Evolutionary conservation across 192 early-diverging fungal species (phyloP).

Genomic region (Gamsiella multidivaricata): DNA sequence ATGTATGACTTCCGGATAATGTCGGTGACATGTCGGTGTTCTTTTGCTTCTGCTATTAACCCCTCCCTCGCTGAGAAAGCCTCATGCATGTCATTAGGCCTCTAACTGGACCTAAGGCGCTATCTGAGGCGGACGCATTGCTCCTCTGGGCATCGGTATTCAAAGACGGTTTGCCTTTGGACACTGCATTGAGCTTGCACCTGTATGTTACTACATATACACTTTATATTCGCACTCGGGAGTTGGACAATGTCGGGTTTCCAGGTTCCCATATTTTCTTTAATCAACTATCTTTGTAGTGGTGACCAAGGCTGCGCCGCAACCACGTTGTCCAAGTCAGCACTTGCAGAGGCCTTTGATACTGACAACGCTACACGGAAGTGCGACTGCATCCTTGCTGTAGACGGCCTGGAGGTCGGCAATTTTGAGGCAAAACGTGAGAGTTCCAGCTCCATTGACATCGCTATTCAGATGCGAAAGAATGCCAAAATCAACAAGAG

Average conservation of each 20-base stretch:
- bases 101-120: neutral
- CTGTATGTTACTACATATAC: too few species aligned
- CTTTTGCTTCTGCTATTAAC: too few species aligned
- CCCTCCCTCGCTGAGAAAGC: too few species aligned
- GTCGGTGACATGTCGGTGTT: too few species aligned
- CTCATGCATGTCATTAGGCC: slow-evolving; percentile 1
- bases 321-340: neutral
- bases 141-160: slow-evolving; percentile 5
- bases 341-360: slow-evolving; percentile 3
- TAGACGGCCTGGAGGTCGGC: slow-evolving; percentile 5
- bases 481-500: slow-evolving; percentile 5
- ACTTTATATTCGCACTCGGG: too few species aligned
- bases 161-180: slow-evolving; percentile 1
- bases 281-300: too few species aligned
- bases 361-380: neutral
- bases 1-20: too few species aligned
- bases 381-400: neutral
- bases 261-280: too few species aligned
- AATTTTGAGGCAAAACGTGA: slow-evolving; percentile 7
- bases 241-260: too few species aligned
- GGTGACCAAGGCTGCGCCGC: neutral
- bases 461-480: slow-evolving; percentile 2
- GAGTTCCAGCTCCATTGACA: neutral
- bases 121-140: slow-evolving; percentile 6
- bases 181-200: neutral